These are phyloP conservation scores for Vaccinium vitisidaea DNA, from an alignment of 148 eudicot species.

Conservation along the genomic window DNA sequence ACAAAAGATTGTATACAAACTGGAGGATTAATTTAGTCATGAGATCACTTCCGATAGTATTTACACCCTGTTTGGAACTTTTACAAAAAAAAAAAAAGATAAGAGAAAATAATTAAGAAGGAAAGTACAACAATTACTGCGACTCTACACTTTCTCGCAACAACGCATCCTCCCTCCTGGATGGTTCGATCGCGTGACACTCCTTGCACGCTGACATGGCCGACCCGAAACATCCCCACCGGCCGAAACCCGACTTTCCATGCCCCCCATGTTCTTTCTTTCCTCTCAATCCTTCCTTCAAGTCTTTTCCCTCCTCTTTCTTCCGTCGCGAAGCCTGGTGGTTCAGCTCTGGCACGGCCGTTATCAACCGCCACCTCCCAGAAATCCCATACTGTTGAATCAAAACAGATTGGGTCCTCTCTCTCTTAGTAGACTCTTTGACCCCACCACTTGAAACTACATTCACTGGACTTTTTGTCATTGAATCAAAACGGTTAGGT, in stretches of 20 bases:
- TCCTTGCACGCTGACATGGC: not conserved
- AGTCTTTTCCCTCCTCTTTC: not conserved
- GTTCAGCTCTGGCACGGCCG: slow-evolving; percentile 24
- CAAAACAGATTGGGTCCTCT: slow-evolving; percentile 11
- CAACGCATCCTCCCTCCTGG: not conserved
- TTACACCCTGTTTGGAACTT: not conserved
- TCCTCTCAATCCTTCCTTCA: not conserved
- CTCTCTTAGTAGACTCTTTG: not conserved
- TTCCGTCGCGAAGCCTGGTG: not conserved
- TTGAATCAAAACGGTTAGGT: too few relatives aligned
- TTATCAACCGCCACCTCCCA: slow-evolving; percentile 60
- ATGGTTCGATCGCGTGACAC: not conserved
- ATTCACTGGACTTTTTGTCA: not conserved
- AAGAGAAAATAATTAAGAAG: not conserved
- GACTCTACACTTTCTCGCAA: not conserved
- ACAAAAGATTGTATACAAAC: too few relatives aligned
- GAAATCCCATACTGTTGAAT: slow-evolving; percentile 31
- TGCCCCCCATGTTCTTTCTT: not conserved
- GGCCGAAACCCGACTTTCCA: not conserved
- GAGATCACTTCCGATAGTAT: not conserved
- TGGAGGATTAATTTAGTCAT: too few relatives aligned
- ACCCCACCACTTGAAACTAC: not conserved
- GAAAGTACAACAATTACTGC: not conserved
- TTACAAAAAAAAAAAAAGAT: not conserved
- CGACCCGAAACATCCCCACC: not conserved